These are phyloP conservation scores for Coemansia sp. DNA, from an alignment of 192 early-diverging fungal genomes.

Conservation along the genomic window DNA sequence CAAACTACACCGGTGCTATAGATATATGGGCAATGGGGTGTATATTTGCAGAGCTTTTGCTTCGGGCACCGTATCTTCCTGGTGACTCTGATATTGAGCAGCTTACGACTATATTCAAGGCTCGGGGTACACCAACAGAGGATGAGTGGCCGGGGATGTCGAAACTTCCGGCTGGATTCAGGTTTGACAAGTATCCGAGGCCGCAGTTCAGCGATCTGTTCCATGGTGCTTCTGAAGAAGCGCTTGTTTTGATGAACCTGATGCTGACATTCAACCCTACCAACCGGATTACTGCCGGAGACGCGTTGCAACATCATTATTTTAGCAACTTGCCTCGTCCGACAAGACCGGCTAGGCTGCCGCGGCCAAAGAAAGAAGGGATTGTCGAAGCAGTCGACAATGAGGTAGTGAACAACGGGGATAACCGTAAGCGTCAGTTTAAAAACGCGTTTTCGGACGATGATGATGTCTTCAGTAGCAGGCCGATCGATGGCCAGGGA, in stretches of 20 bases:
- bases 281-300: slow-evolving; percentile 73
- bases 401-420: neutral
- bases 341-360: slow-evolving; percentile 41
- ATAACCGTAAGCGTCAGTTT: slow-evolving; percentile 22
- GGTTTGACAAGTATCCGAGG: slow-evolving; percentile 72
- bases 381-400: neutral
- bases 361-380: slow-evolving; percentile 21
- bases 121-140: slow-evolving; percentile 78
- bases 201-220: slow-evolving; percentile 74
- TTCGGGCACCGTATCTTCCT: slow-evolving; percentile 87
- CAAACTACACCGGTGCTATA: slow-evolving; percentile 81
- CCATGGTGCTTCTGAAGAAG: slow-evolving; percentile 80
- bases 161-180: slow-evolving; percentile 68
- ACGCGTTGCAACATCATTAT: slow-evolving; percentile 59
- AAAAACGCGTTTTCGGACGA: slow-evolving; percentile 16
- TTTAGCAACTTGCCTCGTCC: slow-evolving; percentile 44
- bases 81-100: slow-evolving; percentile 80
- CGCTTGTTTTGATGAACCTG: slow-evolving; percentile 79
- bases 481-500: neutral
- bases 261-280: slow-evolving; percentile 87
- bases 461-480: slow-evolving; percentile 23
- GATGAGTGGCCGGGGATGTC: slow-evolving; percentile 82
- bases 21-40: slow-evolving; percentile 98
- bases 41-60: slow-evolving; percentile 96
- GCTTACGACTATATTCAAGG: slow-evolving; percentile 73